These are phyloP conservation scores for Phytophthora sp. DNA, from an alignment of 352 stramenopile species.

Conservation along the genomic window DNA sequence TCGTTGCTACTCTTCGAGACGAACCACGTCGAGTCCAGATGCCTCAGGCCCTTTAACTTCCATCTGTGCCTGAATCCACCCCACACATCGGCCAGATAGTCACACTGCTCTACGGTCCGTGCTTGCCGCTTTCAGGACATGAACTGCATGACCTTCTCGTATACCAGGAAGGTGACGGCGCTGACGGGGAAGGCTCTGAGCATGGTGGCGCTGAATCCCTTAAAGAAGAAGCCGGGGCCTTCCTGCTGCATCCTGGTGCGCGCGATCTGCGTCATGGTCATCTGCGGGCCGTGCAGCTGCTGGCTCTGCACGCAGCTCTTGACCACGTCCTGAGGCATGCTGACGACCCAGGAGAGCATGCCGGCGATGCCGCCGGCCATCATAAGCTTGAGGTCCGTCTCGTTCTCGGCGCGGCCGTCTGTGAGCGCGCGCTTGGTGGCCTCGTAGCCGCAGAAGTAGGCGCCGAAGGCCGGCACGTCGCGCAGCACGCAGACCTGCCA, in stretches of 20 bases:
- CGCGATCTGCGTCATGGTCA: slow-evolving; percentile 47
- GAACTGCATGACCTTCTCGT: slow-evolving; percentile 81
- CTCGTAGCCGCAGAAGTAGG: slow-evolving; percentile 84
- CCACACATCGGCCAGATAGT: not conserved
- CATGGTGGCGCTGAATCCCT: slow-evolving; percentile 77
- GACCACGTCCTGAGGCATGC: slow-evolving; percentile 86
- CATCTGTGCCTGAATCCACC: too few relatives aligned
- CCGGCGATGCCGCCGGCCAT: slow-evolving; percentile 73
- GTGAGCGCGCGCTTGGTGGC: slow-evolving; percentile 61
- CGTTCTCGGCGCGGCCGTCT: slow-evolving; percentile 47
- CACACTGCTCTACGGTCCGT: too few relatives aligned
- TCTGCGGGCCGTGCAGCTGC: slow-evolving; percentile 32
- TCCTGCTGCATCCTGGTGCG: slow-evolving; percentile 50
- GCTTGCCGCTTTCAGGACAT: slow-evolving; percentile 43
- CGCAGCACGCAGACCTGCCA: slow-evolving; percentile 66
- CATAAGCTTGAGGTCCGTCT: slow-evolving; percentile 67
- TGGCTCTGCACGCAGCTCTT: slow-evolving; percentile 90
- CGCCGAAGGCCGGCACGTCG: slow-evolving; percentile 75
- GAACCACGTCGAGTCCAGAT: too few relatives aligned
- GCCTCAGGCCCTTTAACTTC: not conserved
- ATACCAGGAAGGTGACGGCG: slow-evolving; percentile 83
- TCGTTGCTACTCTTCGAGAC: not conserved
- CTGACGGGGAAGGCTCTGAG: slow-evolving; percentile 80
- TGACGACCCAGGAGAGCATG: slow-evolving; percentile 77
- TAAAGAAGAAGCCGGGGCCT: slow-evolving; percentile 73